These are phyloP conservation scores for Coemansia guatemalensis DNA, from an alignment of 192 early-diverging fungal species.

Conservation along the genomic window DNA sequence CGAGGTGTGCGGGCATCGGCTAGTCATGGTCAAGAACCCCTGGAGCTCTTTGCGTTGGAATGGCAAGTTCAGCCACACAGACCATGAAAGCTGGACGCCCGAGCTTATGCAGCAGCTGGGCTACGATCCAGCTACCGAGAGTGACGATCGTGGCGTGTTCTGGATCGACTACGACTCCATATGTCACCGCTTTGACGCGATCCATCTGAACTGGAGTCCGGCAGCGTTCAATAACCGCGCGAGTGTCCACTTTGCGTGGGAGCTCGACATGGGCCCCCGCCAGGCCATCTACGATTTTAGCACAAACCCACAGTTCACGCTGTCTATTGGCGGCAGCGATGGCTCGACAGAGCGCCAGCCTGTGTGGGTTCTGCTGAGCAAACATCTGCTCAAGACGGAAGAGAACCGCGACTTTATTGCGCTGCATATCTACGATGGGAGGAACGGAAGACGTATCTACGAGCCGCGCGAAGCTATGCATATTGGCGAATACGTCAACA, in stretches of 20 bases:
- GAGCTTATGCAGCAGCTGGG: slow-evolving; percentile 64
- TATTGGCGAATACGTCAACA: slow-evolving; percentile 85
- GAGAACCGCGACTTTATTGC: slow-evolving; percentile 89
- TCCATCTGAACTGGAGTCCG: slow-evolving; percentile 92
- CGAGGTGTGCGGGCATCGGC: slow-evolving; percentile 59
- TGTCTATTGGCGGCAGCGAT: slow-evolving; percentile 48
- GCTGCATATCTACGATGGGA: slow-evolving; percentile 76
- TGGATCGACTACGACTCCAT: slow-evolving; percentile 90
- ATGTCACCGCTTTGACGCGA: slow-evolving; percentile 74
- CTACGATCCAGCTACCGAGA: slow-evolving; percentile 70
- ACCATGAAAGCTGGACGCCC: slow-evolving; percentile 67
- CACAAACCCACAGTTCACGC: slow-evolving; percentile 78
- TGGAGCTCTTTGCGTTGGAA: slow-evolving; percentile 91
- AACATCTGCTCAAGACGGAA: slow-evolving; percentile 78
- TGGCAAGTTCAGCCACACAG: slow-evolving; percentile 69
- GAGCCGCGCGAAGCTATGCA: slow-evolving; percentile 64
- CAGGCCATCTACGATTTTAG: slow-evolving; percentile 62
- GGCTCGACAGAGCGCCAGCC: slow-evolving; percentile 19
- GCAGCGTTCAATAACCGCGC: slow-evolving; percentile 65
- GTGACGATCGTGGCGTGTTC: slow-evolving; percentile 79
- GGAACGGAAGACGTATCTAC: slow-evolving; percentile 63
- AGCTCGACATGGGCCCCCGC: slow-evolving; percentile 39
- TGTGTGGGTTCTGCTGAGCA: slow-evolving; percentile 80
- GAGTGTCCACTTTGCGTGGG: slow-evolving; percentile 63
- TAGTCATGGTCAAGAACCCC: slow-evolving; percentile 89